These are phyloP conservation scores for Osmanthus fragrans DNA, from an alignment of 257 asterid genomes.

Conservation along the genomic window DNA sequence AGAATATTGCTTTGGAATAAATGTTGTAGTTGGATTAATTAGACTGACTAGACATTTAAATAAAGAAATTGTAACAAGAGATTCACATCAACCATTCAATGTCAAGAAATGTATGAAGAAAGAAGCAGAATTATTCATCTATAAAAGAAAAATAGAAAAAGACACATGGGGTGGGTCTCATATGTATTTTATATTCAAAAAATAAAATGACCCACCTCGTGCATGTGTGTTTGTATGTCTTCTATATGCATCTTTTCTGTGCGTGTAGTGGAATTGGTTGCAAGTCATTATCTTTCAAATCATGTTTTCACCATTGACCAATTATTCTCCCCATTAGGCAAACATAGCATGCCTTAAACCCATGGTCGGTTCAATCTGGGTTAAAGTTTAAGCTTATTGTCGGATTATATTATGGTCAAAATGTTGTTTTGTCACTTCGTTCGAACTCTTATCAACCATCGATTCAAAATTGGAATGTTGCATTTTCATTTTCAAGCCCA, in stretches of 20 bases:
- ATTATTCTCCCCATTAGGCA: not conserved
- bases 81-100: not conserved
- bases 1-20: not conserved
- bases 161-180: too few relatives aligned
- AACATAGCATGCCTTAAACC: not conserved
- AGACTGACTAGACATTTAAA: not conserved
- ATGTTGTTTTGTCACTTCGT: not conserved
- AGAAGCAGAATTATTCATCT: too few relatives aligned
- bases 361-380: not conserved
- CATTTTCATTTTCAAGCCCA: too few relatives aligned
- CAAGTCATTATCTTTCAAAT: not conserved
- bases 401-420: not conserved
- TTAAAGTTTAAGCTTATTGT: not conserved
- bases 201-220: too few relatives aligned
- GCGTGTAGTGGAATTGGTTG: too few relatives aligned
- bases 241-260: too few relatives aligned
- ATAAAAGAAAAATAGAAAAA: too few relatives aligned
- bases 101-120: not conserved
- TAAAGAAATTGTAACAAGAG: not conserved
- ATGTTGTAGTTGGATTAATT: not conserved
- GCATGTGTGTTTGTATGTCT: too few relatives aligned
- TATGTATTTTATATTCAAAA: too few relatives aligned
- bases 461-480: not conserved
- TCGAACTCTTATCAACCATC: not conserved
- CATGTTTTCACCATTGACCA: not conserved